Conservation (phyloP, 2,329 filamentous ascomycete species). For the Epichloe uncinata region DNA sequence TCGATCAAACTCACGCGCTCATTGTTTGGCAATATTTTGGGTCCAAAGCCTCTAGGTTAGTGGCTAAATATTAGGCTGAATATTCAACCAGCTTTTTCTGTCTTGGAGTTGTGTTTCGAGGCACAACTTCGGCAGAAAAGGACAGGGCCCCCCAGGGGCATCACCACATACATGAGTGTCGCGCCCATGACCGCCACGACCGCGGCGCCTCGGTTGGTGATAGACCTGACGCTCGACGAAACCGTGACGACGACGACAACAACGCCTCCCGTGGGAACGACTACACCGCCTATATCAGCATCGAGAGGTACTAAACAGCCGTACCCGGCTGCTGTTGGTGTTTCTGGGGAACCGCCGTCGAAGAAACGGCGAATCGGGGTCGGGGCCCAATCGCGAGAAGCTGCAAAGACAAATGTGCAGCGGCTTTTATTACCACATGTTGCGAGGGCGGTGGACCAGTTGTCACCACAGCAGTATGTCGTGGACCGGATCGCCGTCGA, state of each 20-base stretch:
- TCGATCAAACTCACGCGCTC: background rate
- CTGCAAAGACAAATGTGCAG: slow-evolving; percentile 14
- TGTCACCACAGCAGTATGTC: slow-evolving; percentile 13
- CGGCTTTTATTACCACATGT: slow-evolving; percentile 22
- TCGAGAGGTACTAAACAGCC: background rate
- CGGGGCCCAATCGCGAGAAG: slow-evolving; percentile 5
- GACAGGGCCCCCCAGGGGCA: background rate
- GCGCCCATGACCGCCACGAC: slow-evolving; percentile 16
- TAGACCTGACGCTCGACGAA: slow-evolving; percentile 14
- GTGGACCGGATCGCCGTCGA: slow-evolving; percentile 16
- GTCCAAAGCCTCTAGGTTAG: background rate
- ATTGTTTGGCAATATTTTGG: background rate
- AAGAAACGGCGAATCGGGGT: slow-evolving; percentile 19
- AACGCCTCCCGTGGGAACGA: background rate
- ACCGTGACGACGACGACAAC: background rate
- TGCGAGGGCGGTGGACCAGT: slow-evolving; percentile 10
- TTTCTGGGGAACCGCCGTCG: slow-evolving; percentile 13
- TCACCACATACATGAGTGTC: slow-evolving; percentile 16
- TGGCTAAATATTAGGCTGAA: background rate
- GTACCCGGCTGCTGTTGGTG: background rate
- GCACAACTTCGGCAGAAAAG: slow-evolving; percentile 1
- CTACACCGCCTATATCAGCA: background rate
- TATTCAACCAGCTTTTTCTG: background rate
- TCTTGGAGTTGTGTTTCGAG: background rate
- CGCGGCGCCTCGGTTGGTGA: slow-evolving; percentile 13